A percentile compares a stretch with the other conserved stretches of the same genome.
Evolutionary conservation across 1,284 basidiomycete species (phyloP).

Genomic region (Puccinia novopanici): DNA sequence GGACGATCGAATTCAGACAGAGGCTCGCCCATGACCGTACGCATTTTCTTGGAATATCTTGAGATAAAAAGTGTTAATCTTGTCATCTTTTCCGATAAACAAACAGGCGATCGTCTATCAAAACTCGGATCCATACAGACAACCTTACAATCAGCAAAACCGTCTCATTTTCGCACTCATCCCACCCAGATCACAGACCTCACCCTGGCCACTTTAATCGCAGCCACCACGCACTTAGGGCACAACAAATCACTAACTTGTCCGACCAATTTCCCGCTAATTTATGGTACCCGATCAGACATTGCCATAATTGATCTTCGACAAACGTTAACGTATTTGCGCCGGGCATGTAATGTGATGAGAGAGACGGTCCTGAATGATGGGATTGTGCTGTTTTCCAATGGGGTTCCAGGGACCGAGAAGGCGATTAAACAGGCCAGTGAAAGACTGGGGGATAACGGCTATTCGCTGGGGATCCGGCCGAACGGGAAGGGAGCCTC

Average conservation of each 20-base stretch:
- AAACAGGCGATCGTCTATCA: slow-evolving; percentile 68
- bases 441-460: slow-evolving; percentile 71
- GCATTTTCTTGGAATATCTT: neutral
- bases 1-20: slow-evolving; percentile 20
- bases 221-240: slow-evolving; percentile 90
- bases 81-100: neutral
- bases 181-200: slow-evolving; percentile 68
- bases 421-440: slow-evolving; percentile 75
- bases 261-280: slow-evolving; percentile 85
- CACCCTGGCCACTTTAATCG: slow-evolving; percentile 84
- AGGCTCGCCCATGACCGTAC: slow-evolving; percentile 20
- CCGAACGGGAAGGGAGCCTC: slow-evolving; percentile 65
- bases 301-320: slow-evolving; percentile 94
- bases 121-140: slow-evolving; percentile 77
- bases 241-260: slow-evolving; percentile 80
- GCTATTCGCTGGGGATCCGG: slow-evolving; percentile 69
- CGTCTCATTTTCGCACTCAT: slow-evolving; percentile 71
- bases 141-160: slow-evolving; percentile 70
- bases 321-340: slow-evolving; percentile 84
- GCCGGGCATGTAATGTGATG: slow-evolving; percentile 83
- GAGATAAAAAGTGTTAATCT: neutral
- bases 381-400: slow-evolving; percentile 76
- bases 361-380: slow-evolving; percentile 77
- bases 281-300: slow-evolving; percentile 86
- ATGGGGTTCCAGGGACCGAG: slow-evolving; percentile 33